Evolutionary conservation across 2,329 filamentous ascomycete genomes (phyloP).

Genomic region (Phoma sp.): DNA sequence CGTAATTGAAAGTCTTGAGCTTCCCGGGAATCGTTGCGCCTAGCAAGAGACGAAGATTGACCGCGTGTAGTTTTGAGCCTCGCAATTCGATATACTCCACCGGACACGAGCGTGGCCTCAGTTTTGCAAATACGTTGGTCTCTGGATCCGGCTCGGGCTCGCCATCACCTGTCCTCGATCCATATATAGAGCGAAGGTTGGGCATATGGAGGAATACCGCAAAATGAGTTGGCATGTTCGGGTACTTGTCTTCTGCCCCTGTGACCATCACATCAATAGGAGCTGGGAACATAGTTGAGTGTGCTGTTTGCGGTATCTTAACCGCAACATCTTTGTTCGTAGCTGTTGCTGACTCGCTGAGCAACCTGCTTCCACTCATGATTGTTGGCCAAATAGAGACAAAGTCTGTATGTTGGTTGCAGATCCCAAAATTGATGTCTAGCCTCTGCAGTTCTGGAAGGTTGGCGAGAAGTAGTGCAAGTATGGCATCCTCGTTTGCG

Average conservation of each 20-base stretch:
- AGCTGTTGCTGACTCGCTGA: no score
- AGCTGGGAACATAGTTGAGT: not conserved
- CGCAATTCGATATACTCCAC: not conserved
- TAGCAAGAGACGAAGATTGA: not conserved
- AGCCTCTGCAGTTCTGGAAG: not conserved
- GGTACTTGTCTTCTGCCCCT: not conserved
- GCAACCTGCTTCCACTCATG: no score
- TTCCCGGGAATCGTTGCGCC: constrained; percentile 9
- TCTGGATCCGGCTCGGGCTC: no score
- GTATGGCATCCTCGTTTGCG: no score
- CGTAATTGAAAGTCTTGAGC: constrained; percentile 18
- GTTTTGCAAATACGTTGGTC: not conserved
- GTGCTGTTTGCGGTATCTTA: not conserved
- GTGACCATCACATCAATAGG: not conserved
- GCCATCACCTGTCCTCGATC: no score
- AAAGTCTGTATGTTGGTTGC: no score
- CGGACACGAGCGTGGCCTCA: not conserved
- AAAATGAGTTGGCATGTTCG: not conserved
- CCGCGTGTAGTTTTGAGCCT: not conserved
- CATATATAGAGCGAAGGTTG: no score
- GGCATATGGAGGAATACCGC: not conserved
- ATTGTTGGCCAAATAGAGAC: no score
- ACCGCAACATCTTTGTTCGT: not conserved
- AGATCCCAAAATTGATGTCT: no score
- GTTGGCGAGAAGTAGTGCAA: no score